A percentile compares a stretch with the other conserved stretches of the same genome.
Conservation (phyloP, 192 early-diverging fungal genomes). For the Linnemannia elongata region DNA sequence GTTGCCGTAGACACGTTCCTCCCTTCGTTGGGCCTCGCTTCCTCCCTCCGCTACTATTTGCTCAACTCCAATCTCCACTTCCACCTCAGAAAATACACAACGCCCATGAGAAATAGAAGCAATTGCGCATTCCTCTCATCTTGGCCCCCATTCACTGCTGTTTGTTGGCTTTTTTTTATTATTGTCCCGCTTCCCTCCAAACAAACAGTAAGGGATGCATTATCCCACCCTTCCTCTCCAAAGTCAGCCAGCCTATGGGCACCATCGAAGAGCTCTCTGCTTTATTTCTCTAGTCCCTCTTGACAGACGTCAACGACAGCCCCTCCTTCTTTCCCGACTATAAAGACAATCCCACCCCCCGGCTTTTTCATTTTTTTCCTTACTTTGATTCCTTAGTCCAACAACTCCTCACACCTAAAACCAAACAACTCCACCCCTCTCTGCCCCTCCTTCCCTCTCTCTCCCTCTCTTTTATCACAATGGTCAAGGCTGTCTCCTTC, state of each 20-base stretch:
- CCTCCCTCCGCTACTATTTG: neutral
- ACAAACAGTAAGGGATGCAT: neutral
- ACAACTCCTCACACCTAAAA: slow-evolving; percentile 44
- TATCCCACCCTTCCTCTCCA: neutral
- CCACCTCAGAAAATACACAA: neutral
- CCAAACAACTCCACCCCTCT: neutral
- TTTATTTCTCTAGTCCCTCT: neutral
- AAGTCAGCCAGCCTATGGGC: neutral
- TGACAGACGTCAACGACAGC: neutral
- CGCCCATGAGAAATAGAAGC: slow-evolving; percentile 5
- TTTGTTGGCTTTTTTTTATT: neutral
- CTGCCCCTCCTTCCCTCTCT: neutral
- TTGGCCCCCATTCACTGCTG: neutral
- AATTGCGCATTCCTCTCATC: neutral
- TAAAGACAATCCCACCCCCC: neutral
- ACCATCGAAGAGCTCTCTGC: neutral
- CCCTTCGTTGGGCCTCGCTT: neutral
- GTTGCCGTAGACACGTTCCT: neutral
- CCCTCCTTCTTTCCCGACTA: neutral
- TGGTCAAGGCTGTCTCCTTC: slow-evolving; percentile 54
- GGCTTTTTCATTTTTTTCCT: neutral
- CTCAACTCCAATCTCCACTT: neutral
- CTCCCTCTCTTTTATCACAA: slow-evolving; percentile 14
- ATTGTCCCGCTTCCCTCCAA: neutral
- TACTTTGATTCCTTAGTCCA: slow-evolving; percentile 52